Conservation (phyloP, 2,329 filamentous ascomycete species). For the Orbilia oligospora region DNA sequence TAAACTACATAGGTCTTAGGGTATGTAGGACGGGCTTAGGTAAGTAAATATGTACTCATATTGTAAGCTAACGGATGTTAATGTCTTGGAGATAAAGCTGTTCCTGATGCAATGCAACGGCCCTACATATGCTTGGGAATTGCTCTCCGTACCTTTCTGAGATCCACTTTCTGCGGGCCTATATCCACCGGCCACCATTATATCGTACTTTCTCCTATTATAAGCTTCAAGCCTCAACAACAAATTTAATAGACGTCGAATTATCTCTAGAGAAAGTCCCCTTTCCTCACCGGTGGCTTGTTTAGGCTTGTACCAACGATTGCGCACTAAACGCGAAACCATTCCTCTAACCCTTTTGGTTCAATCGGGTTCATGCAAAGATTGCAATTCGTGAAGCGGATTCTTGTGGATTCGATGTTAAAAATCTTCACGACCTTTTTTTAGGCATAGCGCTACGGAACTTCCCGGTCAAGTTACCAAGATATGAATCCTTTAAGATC, state of each 20-base stretch:
- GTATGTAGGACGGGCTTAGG: too few relatives aligned
- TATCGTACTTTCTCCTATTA: not conserved
- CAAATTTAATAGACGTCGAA: not conserved
- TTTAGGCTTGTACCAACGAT: not conserved
- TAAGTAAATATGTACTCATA: too few relatives aligned
- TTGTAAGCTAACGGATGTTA: not conserved
- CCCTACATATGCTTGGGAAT: not conserved
- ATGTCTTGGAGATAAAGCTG: not conserved
- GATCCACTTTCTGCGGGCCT: not conserved
- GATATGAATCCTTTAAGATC: not conserved
- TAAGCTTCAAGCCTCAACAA: not conserved
- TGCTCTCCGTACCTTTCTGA: not conserved
- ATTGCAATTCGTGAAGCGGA: not conserved
- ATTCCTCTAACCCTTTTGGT: not conserved
- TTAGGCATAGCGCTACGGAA: not conserved
- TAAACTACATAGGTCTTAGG: too few relatives aligned
- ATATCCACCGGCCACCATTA: not conserved
- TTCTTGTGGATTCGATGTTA: not conserved
- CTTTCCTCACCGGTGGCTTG: slow-evolving; percentile 5
- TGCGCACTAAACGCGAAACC: slow-evolving; percentile 6
- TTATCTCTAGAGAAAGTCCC: not conserved
- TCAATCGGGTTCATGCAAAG: not conserved
- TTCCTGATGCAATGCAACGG: slow-evolving; percentile 11
- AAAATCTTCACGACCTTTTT: too few relatives aligned
- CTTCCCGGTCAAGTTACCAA: not conserved